Percentiles rank a stretch among this genome's conserved stretches.
Evolutionary conservation across 1,284 basidiomycete genomes (phyloP).

Genomic region (Apiotrichum porosum): DNA sequence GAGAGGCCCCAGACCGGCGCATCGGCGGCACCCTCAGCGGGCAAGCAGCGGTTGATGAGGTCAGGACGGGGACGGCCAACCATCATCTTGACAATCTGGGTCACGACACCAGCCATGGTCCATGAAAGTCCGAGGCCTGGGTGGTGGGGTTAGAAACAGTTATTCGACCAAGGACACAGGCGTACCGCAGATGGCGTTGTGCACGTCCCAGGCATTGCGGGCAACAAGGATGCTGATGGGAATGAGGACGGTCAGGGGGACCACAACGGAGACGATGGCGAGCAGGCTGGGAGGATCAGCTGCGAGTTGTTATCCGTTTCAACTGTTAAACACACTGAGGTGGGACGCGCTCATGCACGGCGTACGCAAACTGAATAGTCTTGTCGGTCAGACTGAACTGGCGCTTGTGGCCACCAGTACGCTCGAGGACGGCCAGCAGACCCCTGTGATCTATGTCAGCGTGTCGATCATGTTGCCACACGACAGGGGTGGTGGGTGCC

Average conservation of each 20-base stretch:
- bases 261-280: constrained; percentile 62
- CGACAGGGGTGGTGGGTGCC: not conserved
- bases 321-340: constrained; percentile 52
- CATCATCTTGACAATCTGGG: constrained; percentile 69
- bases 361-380: constrained; percentile 64
- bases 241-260: constrained; percentile 65
- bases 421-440: constrained; percentile 64
- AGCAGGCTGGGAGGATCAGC: constrained; percentile 54
- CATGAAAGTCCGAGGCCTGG: constrained; percentile 65
- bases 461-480: not conserved
- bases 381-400: constrained; percentile 77
- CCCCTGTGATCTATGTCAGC: constrained; percentile 50
- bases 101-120: constrained; percentile 70
- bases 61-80: constrained; percentile 88
- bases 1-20: constrained; percentile 66
- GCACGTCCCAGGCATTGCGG: constrained; percentile 80
- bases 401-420: constrained; percentile 72
- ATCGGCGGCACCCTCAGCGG: constrained; percentile 60
- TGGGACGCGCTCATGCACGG: constrained; percentile 78
- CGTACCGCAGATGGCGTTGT: constrained; percentile 73
- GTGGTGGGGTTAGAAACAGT: constrained; percentile 47
- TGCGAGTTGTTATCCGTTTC: too few relatives aligned
- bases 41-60: constrained; percentile 76
- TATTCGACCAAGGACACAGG: constrained; percentile 46
- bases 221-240: constrained; percentile 65